These are phyloP conservation scores for Mucor saturninus DNA, from an alignment of 371 early-diverging fungal genomes.

Conservation along the genomic window DNA sequence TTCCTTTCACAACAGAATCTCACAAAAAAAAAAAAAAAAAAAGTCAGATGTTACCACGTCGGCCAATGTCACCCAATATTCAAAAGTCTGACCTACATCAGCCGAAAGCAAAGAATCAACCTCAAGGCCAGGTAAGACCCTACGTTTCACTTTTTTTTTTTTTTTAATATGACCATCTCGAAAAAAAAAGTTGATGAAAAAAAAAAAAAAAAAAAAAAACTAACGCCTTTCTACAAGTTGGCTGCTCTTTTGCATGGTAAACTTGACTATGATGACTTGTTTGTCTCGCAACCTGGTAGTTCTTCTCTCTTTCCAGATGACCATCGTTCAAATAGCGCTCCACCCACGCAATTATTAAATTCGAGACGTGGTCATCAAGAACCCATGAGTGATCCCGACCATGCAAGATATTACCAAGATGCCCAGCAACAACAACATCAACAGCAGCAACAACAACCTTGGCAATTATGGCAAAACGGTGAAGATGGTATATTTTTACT, in stretches of 20 bases:
- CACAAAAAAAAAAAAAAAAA: not conserved
- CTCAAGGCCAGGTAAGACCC: conserved; percentile 44
- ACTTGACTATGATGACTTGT: conserved; percentile 46
- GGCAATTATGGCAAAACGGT: conserved; percentile 40
- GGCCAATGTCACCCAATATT: conserved; percentile 35
- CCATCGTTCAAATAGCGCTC: conserved; percentile 48
- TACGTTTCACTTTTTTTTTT: not conserved
- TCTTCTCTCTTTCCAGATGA: conserved; percentile 33
- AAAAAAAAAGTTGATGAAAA: not conserved
- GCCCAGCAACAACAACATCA: conserved; percentile 12
- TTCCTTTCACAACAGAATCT: too few relatives aligned
- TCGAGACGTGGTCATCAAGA: conserved; percentile 15
- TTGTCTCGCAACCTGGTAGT: conserved; percentile 19
- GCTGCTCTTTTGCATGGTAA: conserved; percentile 54
- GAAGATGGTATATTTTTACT: conserved; percentile 23
- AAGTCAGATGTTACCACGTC: conserved; percentile 27
- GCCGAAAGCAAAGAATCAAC: conserved; percentile 44
- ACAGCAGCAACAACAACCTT: conserved; percentile 24
- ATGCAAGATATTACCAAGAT: conserved; percentile 13
- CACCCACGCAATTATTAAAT: conserved; percentile 35
- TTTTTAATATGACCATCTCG: not conserved
- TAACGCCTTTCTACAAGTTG: conserved; percentile 24
- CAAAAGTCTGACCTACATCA: conserved; percentile 46
- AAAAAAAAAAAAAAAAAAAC: not conserved
- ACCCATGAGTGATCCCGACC: conserved; percentile 17